Percentiles rank a stretch among this genome's conserved stretches.
phyloP scores from a whole-genome alignment of 768 basidiomycete species.

The Russula sp. region DNA sequence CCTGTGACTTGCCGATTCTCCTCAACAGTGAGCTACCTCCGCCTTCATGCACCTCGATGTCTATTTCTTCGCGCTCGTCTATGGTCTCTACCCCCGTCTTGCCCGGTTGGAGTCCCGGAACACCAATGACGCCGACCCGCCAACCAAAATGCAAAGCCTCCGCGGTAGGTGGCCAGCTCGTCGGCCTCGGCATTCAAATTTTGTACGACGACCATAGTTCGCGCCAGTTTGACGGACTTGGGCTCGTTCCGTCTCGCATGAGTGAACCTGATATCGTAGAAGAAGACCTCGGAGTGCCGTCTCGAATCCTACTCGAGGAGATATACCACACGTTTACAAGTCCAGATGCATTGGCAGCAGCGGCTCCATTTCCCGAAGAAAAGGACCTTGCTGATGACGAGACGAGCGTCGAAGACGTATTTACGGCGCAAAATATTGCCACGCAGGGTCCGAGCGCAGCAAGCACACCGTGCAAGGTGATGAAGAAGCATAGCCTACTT shows the following conservation, averaged over 20 bases:
- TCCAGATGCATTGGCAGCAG: constrained; percentile 8
- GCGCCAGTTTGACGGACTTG: constrained; percentile 22
- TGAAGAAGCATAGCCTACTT: constrained; percentile 5
- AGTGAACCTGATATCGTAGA: constrained; percentile 11
- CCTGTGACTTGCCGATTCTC: constrained; percentile 16
- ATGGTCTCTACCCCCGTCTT: constrained; percentile 18
- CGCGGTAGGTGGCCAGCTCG: background rate
- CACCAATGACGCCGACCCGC: constrained; percentile 19
- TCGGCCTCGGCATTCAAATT: constrained; percentile 23
- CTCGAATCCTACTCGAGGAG: constrained; percentile 25
- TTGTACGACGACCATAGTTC: constrained; percentile 10
- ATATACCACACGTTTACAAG: constrained; percentile 22
- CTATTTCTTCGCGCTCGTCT: constrained; percentile 20
- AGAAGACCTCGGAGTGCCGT: constrained; percentile 19
- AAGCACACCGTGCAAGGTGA: constrained; percentile 15
- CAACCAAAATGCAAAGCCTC: constrained; percentile 13
- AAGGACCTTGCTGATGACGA: constrained; percentile 3
- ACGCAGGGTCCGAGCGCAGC: constrained; percentile 11
- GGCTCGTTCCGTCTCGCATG: constrained; percentile 18
- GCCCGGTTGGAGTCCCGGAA: constrained; percentile 9
- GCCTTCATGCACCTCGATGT: constrained; percentile 14
- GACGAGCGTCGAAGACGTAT: constrained; percentile 14
- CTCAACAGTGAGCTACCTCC: constrained; percentile 17
- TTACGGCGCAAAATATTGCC: constrained; percentile 1
- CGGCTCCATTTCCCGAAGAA: constrained; percentile 12